Base-by-base conservation (phyloP, 208 protist genomes). In the Jaenimonas drosophilae region DNA sequence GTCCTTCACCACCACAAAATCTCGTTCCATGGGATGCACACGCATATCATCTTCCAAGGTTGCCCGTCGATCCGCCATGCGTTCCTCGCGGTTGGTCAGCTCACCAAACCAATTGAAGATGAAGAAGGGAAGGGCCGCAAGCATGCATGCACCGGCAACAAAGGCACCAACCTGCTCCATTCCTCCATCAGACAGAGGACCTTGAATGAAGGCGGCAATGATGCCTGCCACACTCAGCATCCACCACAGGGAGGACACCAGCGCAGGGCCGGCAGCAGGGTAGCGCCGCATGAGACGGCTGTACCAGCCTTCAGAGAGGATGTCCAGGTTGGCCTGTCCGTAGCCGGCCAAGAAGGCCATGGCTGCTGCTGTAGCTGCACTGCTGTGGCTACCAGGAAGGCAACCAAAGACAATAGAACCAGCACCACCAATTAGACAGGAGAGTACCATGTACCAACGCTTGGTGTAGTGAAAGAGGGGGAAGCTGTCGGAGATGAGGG, bases 271-370 rank as follows among this genome's bases (percentile, higher is more conserved):
- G 30, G 51, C 43, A 3, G 31, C 34, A 41, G 59, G 59, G 1
- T 47, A 12, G 7, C 42, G 42, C n/a, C 51, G 51, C 32, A 65
- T 59, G 42, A 58, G 54, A 23, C 47, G 44, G 32, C 53, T 63
- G 59, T 72, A 72, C 34, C 51, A 47, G 26, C 64, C 64, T 25
- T 72, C 59, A 14, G 37, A 26, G 4, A 72, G 49, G 42, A 72
- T 66, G 21, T 72, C 64, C 24, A 72, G 40, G 23, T 53, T 59
- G 6, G 64, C 64, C 28, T 62, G 56, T 9, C 49, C 58, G 39
- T 65, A 67, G 27, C 44, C 54, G 29, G 36, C 46, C 25, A 70
- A 17, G 38, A 70, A 70, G 12, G 53, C 45, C 23, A 70, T 32
- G 3, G 33, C 64, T 3, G 59, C 53, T 21, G 30, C 51, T 14